Conservation (phyloP, 2,329 filamentous ascomycete species). For the Ustulina deusta region DNA sequence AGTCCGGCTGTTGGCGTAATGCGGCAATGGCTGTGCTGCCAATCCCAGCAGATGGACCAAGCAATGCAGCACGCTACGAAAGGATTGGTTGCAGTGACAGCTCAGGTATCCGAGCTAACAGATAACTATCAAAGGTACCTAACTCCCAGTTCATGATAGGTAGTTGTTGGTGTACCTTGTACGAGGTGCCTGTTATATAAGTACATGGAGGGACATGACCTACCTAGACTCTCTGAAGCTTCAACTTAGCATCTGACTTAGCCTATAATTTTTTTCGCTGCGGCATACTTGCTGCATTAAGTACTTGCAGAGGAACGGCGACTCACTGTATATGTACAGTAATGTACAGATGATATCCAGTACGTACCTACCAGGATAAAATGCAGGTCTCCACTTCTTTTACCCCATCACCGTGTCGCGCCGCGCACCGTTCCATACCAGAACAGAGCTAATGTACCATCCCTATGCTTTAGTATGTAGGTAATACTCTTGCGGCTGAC, state of each 20-base stretch:
- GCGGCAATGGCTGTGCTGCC: constrained; percentile 22
- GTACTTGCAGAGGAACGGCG: background rate
- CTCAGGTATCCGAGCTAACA: background rate
- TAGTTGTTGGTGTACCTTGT: background rate
- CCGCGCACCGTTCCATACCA: constrained; percentile 13
- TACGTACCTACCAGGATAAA: background rate
- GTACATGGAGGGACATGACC: too few relatives aligned
- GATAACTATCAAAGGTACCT: background rate
- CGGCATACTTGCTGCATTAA: too few relatives aligned
- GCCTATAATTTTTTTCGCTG: too few relatives aligned
- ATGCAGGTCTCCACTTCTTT: constrained; percentile 11
- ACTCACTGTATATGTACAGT: too few relatives aligned
- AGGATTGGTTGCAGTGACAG: constrained; percentile 6
- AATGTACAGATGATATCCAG: background rate
- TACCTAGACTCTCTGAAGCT: too few relatives aligned
- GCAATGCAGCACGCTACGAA: constrained; percentile 21
- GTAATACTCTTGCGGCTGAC: background rate
- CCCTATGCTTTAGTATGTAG: background rate
- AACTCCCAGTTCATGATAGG: background rate
- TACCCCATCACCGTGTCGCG: constrained; percentile 6
- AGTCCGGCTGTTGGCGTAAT: constrained; percentile 23
- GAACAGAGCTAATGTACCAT: background rate
- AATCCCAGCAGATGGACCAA: constrained; percentile 14
- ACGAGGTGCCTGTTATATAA: too few relatives aligned
- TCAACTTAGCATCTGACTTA: too few relatives aligned